Conservation (phyloP, 163 green algal genomes). For the Prototheca wickerhamii region DNA sequence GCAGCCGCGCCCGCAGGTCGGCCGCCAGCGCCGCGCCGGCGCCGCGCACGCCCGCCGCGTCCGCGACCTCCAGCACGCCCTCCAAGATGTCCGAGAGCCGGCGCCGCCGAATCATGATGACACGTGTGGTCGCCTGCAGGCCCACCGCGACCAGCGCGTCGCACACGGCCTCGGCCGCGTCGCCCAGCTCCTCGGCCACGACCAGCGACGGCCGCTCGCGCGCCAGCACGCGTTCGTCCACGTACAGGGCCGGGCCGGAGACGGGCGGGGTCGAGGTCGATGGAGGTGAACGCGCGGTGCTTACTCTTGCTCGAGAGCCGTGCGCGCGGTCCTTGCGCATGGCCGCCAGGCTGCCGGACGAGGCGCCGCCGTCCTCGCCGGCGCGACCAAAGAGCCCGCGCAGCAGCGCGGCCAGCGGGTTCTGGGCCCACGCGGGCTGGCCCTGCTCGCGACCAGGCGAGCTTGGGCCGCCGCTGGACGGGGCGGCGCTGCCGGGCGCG, state of each 20-base stretch:
- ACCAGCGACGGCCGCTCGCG: conserved; percentile 48
- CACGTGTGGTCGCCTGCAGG: conserved; percentile 14
- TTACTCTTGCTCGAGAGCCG: no score
- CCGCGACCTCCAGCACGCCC: conserved; percentile 54
- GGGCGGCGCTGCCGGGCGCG: no score
- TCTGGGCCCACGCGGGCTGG: background rate
- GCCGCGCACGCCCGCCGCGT: conserved; percentile 42
- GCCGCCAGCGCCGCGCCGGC: conserved; percentile 53
- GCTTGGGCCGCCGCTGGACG: no score
- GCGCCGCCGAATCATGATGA: conserved; percentile 19
- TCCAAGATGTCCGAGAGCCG: conserved; percentile 52
- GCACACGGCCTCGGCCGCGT: conserved; percentile 14
- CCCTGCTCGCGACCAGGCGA: no score
- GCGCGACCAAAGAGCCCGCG: no score
- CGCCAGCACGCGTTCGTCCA: conserved; percentile 36
- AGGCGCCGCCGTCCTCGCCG: background rate
- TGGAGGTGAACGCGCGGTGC: background rate
- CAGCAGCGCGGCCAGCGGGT: background rate
- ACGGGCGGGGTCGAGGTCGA: no score
- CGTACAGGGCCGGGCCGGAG: background rate
- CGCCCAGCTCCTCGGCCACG: conserved; percentile 16
- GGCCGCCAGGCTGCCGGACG: background rate
- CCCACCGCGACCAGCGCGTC: conserved; percentile 45
- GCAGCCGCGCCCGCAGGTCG: conserved; percentile 52
- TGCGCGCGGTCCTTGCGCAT: no score